These are phyloP conservation scores for Discostella stelligera DNA, from an alignment of 352 stramenopile genomes.

Conservation along the genomic window DNA sequence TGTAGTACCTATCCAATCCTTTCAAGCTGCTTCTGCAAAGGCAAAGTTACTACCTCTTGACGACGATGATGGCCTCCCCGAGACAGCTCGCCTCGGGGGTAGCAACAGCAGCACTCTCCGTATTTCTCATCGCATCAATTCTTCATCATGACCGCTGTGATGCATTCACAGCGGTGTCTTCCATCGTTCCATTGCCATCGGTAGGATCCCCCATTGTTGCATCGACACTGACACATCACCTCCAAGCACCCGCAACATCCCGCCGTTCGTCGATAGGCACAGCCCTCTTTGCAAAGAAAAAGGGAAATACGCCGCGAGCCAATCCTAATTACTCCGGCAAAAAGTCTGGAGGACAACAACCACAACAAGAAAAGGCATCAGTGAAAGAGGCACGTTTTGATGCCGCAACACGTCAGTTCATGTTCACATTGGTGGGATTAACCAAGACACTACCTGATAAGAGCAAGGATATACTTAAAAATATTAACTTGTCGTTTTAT, in stretches of 20 bases:
- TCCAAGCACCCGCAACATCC: not conserved
- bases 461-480: constrained; percentile 79
- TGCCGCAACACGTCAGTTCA: constrained; percentile 79
- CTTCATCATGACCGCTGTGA: too few species aligned
- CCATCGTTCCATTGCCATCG: not conserved
- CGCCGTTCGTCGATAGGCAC: not conserved
- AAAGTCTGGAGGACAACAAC: constrained; percentile 40
- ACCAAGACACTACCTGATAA: constrained; percentile 79
- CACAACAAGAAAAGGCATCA: constrained; percentile 73
- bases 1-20: too few species aligned
- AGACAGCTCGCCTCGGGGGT: not conserved
- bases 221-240: not conserved
- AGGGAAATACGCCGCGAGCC: constrained; percentile 23
- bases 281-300: constrained; percentile 38
- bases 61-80: too few species aligned
- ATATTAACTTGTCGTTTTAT: constrained; percentile 82
- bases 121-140: constrained; percentile 2
- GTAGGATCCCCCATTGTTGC: not conserved
- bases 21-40: too few species aligned
- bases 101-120: not conserved
- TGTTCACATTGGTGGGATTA: constrained; percentile 79
- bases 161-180: too few species aligned
- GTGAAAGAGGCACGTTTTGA: constrained; percentile 78
- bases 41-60: too few species aligned
- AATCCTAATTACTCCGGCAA: constrained; percentile 27